phyloP scores from a whole-genome alignment of 2,329 filamentous ascomycete genomes.

The Mycosphaerella arachidis region DNA sequence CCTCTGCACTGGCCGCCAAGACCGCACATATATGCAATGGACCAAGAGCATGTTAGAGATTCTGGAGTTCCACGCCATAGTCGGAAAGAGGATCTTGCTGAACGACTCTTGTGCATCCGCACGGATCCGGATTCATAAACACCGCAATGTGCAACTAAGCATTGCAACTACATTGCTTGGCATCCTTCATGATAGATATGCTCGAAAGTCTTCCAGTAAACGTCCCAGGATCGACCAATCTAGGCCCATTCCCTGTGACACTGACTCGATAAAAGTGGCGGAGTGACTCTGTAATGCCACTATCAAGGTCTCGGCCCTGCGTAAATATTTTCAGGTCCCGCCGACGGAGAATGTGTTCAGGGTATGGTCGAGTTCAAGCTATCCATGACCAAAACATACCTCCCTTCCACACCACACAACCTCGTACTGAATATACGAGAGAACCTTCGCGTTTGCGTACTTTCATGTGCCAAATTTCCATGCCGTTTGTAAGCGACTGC shows the following conservation, averaged over 20 bases:
- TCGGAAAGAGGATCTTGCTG: neutral
- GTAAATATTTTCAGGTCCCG: neutral
- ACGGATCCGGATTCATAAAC: no score
- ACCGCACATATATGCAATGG: neutral
- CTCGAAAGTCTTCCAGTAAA: no score
- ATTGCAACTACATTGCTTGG: no score
- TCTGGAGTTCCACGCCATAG: neutral
- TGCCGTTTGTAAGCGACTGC: conserved; percentile 7
- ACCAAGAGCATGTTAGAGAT: neutral
- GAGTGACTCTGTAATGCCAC: no score
- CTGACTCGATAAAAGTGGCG: no score
- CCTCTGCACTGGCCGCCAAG: neutral
- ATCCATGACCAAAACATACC: conserved; percentile 11
- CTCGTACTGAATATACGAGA: conserved; percentile 10
- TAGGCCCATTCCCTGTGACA: no score
- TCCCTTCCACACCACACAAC: conserved; percentile 11
- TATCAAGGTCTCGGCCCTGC: no score
- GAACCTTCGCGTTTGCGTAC: conserved; percentile 7
- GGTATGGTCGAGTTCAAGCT: conserved; percentile 15
- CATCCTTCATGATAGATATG: no score
- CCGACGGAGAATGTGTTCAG: conserved; percentile 9
- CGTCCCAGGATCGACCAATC: no score
- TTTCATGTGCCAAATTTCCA: conserved; percentile 14
- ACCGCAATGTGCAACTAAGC: no score
- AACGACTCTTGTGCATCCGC: no score